A percentile compares a stretch with the other conserved stretches of the same genome.
Conservation (phyloP, 768 basidiomycete genomes). For the Collybiopsis luxurians region DNA sequence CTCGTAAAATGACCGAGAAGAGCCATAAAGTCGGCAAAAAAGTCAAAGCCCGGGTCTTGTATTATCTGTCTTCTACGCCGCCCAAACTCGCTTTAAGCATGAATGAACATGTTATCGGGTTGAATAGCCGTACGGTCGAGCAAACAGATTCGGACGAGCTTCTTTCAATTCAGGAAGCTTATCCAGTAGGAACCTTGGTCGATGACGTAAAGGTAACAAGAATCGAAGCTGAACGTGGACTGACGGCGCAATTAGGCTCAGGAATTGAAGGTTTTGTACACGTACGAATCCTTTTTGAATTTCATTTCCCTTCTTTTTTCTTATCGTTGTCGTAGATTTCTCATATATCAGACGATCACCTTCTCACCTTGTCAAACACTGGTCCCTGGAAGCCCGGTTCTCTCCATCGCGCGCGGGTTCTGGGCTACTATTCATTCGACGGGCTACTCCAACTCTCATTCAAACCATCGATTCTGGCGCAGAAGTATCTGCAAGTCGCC, state of each 20-base stretch:
- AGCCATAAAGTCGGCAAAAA: slow-evolving; percentile 65
- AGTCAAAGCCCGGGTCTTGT: slow-evolving; percentile 82
- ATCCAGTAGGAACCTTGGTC: slow-evolving; percentile 72
- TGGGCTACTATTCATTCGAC: slow-evolving; percentile 82
- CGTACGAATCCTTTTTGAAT: slow-evolving; percentile 61
- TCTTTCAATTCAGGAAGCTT: slow-evolving; percentile 46
- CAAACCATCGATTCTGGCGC: slow-evolving; percentile 77
- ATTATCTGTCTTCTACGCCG: slow-evolving; percentile 72
- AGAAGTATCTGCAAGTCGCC: slow-evolving; percentile 78
- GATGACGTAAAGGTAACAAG: slow-evolving; percentile 70
- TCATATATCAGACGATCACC: slow-evolving; percentile 86
- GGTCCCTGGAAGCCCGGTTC: slow-evolving; percentile 82
- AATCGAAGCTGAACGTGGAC: slow-evolving; percentile 80
- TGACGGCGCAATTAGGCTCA: slow-evolving; percentile 64
- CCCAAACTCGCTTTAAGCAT: slow-evolving; percentile 83
- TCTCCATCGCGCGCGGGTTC: slow-evolving; percentile 81
- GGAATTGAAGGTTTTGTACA: slow-evolving; percentile 81
- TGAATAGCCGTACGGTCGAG: slow-evolving; percentile 38
- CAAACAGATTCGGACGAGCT: slow-evolving; percentile 16
- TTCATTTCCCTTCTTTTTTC: neutral
- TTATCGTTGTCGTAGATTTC: slow-evolving; percentile 66
- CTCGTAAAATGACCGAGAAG: slow-evolving; percentile 35
- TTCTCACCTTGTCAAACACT: slow-evolving; percentile 73
- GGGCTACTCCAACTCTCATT: slow-evolving; percentile 87
- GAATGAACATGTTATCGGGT: slow-evolving; percentile 63